These are phyloP conservation scores for Silybum marianum DNA, from an alignment of 129 eudicot species.

Conservation along the genomic window DNA sequence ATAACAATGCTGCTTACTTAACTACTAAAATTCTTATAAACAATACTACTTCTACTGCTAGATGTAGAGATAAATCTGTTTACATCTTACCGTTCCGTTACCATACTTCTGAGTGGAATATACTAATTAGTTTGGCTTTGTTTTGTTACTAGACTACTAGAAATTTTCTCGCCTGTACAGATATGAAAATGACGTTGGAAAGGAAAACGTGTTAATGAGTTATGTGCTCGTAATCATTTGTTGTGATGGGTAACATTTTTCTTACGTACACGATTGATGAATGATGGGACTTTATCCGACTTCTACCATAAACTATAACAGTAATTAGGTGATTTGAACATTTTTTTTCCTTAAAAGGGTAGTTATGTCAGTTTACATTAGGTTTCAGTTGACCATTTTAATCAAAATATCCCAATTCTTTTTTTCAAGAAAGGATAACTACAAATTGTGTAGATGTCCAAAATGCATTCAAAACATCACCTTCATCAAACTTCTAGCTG, in stretches of 20 bases:
- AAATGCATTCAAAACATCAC: not conserved
- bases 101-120: too few species aligned
- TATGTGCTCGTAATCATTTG: not conserved
- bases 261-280: not conserved
- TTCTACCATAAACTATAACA: not conserved
- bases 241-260: not conserved
- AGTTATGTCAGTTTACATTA: not conserved
- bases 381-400: not conserved
- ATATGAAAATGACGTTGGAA: not conserved
- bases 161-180: not conserved
- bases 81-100: not conserved
- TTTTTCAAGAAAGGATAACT: not conserved
- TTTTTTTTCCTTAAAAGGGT: not conserved
- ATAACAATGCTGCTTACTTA: not conserved
- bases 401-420: not conserved
- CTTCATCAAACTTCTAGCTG: not conserved
- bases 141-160: not conserved
- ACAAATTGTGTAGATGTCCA: not conserved
- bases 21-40: not conserved
- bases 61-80: not conserved
- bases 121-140: not conserved
- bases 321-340: not conserved
- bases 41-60: not conserved
- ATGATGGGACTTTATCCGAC: not conserved
- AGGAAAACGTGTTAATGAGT: not conserved